These are phyloP conservation scores for Echium plantagineum DNA, from an alignment of 257 asterid genomes.

Conservation along the genomic window DNA sequence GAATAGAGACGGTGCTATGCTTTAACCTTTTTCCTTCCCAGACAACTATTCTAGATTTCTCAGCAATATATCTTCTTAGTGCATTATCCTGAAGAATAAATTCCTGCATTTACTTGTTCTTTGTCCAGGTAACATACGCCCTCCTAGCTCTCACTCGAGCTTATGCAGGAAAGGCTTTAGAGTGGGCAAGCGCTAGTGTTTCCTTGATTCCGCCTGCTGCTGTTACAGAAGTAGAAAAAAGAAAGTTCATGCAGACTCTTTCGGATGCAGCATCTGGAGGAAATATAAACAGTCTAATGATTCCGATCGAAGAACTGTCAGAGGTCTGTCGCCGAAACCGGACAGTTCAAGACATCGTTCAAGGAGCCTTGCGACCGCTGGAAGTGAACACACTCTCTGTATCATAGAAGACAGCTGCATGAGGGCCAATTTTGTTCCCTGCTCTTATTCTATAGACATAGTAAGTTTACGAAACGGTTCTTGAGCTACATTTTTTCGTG, in stretches of 20 bases:
- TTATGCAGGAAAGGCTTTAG: conserved; percentile 55
- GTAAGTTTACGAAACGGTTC: not conserved
- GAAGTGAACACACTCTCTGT: conserved; percentile 40
- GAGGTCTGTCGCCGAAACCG: conserved; percentile 92
- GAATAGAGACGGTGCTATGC: conserved; percentile 62
- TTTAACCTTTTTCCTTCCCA: conserved; percentile 6
- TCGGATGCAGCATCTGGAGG: conserved; percentile 58
- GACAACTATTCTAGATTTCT: not conserved
- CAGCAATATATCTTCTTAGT: not conserved
- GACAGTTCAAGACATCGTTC: conserved; percentile 78
- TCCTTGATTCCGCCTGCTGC: conserved; percentile 80
- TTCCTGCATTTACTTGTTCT: not conserved
- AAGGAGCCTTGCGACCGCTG: conserved; percentile 62
- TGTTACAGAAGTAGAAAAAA: conserved; percentile 60
- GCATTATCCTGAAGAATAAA: not conserved
- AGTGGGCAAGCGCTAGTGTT: conserved; percentile 73
- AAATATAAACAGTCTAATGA: conserved; percentile 42
- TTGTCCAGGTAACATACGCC: conserved; percentile 63
- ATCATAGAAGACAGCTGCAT: conserved; percentile 37
- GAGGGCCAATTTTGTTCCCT: conserved; percentile 21
- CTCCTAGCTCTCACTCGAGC: conserved; percentile 68
- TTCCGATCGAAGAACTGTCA: conserved; percentile 79
- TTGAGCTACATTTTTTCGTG: not conserved
- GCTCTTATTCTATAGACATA: conserved; percentile 23
- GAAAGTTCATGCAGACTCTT: conserved; percentile 70